Percentiles rank a stretch among this genome's conserved stretches.
Conservation (phyloP, 352 stramenopile species). For the Globisporangium recalcitrans region DNA sequence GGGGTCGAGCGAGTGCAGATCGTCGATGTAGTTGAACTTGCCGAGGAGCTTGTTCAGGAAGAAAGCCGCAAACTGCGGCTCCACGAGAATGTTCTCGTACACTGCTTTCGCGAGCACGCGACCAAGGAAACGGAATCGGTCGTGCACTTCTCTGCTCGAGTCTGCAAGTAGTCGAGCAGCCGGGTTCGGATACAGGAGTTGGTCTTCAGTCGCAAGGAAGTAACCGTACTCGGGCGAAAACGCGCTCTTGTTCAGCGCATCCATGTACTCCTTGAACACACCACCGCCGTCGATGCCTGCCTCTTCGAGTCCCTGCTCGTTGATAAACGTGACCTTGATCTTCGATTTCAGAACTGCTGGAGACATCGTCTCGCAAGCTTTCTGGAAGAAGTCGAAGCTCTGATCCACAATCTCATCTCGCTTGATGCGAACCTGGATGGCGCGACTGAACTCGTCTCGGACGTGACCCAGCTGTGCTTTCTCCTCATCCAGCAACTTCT, state of each 20-base stretch:
- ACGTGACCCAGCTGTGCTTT: constrained; percentile 41
- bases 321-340: constrained; percentile 92
- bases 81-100: constrained; percentile 95
- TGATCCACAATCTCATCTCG: constrained; percentile 88
- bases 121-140: constrained; percentile 94
- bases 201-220: constrained; percentile 83
- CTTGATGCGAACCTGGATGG: constrained; percentile 58
- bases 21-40: constrained; percentile 86
- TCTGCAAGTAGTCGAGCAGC: constrained; percentile 66
- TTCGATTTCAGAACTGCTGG: constrained; percentile 73
- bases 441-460: constrained; percentile 52
- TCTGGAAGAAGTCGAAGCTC: constrained; percentile 81
- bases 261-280: constrained; percentile 97
- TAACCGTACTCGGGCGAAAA: constrained; percentile 82
- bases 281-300: constrained; percentile 95
- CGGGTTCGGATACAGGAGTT: constrained; percentile 94
- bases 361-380: constrained; percentile 49
- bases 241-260: constrained; percentile 82
- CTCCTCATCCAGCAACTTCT: constrained; percentile 62
- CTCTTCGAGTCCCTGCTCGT: constrained; percentile 92
- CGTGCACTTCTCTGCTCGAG: constrained; percentile 72
- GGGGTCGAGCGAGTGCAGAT: constrained; percentile 91
- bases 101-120: constrained; percentile 94
- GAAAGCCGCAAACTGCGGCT: constrained; percentile 95
- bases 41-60: constrained; percentile 95